A percentile compares a stretch with the other conserved stretches of the same genome.
phyloP scores from a whole-genome alignment of 768 basidiomycete genomes.

The Suillus brevipes region DNA sequence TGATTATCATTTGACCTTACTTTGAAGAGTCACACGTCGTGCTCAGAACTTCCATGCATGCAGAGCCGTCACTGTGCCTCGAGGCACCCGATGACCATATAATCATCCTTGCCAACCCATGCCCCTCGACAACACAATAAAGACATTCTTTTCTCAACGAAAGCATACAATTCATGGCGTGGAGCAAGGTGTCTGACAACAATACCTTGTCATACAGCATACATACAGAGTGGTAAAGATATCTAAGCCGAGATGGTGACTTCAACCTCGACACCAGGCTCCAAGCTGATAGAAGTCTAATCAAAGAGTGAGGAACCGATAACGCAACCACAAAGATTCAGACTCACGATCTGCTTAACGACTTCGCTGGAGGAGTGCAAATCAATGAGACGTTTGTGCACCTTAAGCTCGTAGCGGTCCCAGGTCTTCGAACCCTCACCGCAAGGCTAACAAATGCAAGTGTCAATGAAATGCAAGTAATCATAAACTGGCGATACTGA shows the following conservation, averaged over 20 bases:
- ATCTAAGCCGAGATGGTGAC: constrained; percentile 86
- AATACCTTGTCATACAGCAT: neutral
- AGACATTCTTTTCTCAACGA: neutral
- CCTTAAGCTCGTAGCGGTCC: constrained; percentile 99
- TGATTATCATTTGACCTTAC: neutral
- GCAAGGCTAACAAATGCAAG: constrained; percentile 65
- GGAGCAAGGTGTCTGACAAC: neutral
- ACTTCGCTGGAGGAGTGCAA: constrained; percentile 98
- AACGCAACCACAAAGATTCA: constrained; percentile 3
- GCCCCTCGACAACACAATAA: neutral
- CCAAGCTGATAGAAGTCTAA: constrained; percentile 97
- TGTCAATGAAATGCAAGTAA: constrained; percentile 5
- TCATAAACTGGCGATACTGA: constrained; percentile 39
- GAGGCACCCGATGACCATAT: neutral
- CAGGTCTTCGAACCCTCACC: constrained; percentile 99
- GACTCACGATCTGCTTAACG: constrained; percentile 97
- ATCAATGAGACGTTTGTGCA: constrained; percentile 99
- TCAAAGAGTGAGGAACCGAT: constrained; percentile 11
- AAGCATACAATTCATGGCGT: neutral
- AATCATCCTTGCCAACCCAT: neutral
- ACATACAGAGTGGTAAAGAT: neutral
- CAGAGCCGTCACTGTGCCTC: neutral
- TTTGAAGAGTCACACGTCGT: neutral
- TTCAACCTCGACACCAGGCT: constrained; percentile 99
- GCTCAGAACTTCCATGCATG: neutral